Conservation (phyloP, 768 basidiomycete genomes). For the Amyloporia xantha region DNA sequence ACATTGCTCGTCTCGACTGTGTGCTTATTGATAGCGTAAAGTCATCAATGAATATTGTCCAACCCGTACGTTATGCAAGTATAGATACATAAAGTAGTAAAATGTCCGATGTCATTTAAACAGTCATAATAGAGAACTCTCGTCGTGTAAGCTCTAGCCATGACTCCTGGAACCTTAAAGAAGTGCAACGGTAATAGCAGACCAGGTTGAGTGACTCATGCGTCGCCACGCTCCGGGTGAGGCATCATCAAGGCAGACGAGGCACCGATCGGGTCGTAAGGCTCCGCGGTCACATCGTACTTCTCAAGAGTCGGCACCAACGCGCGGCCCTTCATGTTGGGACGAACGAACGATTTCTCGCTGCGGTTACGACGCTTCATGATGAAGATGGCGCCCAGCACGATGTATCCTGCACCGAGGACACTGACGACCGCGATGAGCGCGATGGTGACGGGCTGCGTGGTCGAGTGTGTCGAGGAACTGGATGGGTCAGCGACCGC, state of each 20-base stretch:
- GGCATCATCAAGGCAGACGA: background rate
- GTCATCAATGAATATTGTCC: too few relatives aligned
- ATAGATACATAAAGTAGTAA: too few relatives aligned
- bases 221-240: background rate
- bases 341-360: conserved; percentile 12
- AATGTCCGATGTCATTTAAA: too few relatives aligned
- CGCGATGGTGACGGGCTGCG: conserved; percentile 12
- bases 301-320: conserved; percentile 11
- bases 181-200: too few relatives aligned
- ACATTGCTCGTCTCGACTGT: too few relatives aligned
- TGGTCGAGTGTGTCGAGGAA: conserved; percentile 3
- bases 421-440: conserved; percentile 15
- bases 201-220: too few relatives aligned
- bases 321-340: conserved; percentile 15
- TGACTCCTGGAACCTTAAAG: too few relatives aligned
- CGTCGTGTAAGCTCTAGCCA: too few relatives aligned
- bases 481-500: conserved; percentile 11
- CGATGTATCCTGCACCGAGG: conserved; percentile 18
- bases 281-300: background rate
- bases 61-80: too few relatives aligned
- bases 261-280: background rate
- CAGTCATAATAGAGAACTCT: too few relatives aligned
- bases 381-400: conserved; percentile 15
- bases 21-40: too few relatives aligned
- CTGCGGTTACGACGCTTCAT: conserved; percentile 4